phyloP scores from a whole-genome alignment of 345 rosid species.

The Microcos paniculata region DNA sequence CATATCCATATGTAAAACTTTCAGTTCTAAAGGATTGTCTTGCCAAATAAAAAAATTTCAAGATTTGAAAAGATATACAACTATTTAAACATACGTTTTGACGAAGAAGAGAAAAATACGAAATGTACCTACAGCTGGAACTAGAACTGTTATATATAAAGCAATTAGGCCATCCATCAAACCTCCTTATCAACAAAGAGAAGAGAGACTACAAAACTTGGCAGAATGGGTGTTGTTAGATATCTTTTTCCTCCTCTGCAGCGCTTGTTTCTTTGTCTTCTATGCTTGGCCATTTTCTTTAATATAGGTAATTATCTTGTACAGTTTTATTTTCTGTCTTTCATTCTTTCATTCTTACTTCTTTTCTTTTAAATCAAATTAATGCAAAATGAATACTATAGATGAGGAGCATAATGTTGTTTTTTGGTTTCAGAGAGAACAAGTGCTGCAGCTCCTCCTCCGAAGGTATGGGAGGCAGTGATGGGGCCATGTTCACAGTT shows the following conservation, averaged over 20 bases:
- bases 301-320: neutral
- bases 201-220: neutral
- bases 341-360: neutral
- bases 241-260: neutral
- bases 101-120: no score
- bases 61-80: no score
- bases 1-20: no score
- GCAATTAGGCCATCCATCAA: no score
- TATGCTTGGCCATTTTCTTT: neutral
- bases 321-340: neutral
- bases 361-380: neutral
- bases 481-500: constrained; percentile 2
- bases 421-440: neutral
- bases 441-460: neutral
- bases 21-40: no score
- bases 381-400: neutral
- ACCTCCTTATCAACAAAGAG: no score
- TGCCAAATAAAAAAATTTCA: no score
- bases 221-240: neutral
- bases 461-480: neutral
- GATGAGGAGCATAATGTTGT: neutral
- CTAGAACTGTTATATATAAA: no score
- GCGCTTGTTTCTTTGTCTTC: neutral
- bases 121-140: no score
- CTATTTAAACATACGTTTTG: no score